Evolutionary conservation across 805 yeast species (phyloP), one percentile per base, ranked within the genome.

Genomic region (Candida pseudofarinosa): DNA sequence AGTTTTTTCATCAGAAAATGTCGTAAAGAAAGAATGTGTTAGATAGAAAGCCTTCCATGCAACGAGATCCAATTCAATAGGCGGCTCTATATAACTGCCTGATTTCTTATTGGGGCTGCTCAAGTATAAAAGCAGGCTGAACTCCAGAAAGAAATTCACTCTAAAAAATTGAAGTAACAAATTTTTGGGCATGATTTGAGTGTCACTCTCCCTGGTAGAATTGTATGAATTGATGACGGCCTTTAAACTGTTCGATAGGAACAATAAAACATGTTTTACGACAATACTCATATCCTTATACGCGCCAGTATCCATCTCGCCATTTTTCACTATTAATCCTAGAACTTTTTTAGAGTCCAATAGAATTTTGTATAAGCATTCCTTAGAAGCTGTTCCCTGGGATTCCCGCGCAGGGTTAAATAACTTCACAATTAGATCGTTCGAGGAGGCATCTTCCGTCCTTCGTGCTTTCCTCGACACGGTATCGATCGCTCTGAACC

Each of bases 111-210:
- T 26, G 5, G 37, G 14, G 12, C 37, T 41, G 5, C 60, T 49
- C 5, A 54, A 19, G 13, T 14, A 13, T 26, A 62, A 41, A 13
- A 65, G 33, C 6, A 39, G 37, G 26, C 53, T 51, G 23, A 65
- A 46, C 3, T 47, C 40, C 1, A 33, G 17, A 13, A 60, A 43
- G 16, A 63, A 51, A 41, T 62, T 57, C 12, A 51, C 59, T 37
- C 49, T 49, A 47, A 44, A 59, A 37, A 65, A 58, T 1, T 55
- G 31, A 35, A 39, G 51, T 15, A 64, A 47, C 33, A 63, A 44
- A 35, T 56, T 53, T 39, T 57, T 56, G 37, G 4, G 53, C 37
- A 12, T 43, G 38, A 5, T 43, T 43, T 31, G 62, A 46, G 33
- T 47, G 54, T 45, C 50, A 46, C 32, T 56, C 54, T 13, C 53